Base-by-base conservation (phyloP, 2,329 filamentous ascomycete species). In the Sporothrix brasiliensis region DNA sequence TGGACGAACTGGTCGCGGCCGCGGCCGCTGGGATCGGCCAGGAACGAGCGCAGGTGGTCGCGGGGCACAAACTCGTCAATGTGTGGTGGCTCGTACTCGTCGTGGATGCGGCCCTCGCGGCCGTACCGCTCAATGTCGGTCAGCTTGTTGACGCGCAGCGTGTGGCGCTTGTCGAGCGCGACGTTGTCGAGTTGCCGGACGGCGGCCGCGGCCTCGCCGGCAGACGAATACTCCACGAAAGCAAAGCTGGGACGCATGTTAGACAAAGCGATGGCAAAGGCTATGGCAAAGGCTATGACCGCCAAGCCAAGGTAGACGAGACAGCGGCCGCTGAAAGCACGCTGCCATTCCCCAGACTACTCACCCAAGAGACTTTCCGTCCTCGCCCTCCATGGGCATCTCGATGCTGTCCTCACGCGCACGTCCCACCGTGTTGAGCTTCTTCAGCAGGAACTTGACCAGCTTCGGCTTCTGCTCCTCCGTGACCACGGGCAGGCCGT, bases 41-140 rank as follows among this genome's bases (percentile, higher is more conserved):
- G 85, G 90, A 93, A 99, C 80, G 92, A 98, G 79, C 94, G 89
- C 77, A 98, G 84, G 80, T 99, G 95, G 82, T 98, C 94, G 85
- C 94, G 93, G 82, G 97, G 91, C 77, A 88, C 84, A 81, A 98
- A 99, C 11, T 91, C 88, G 75, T 94, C 90, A 75, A 97, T 91
- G 76, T 90, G 83, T 68, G 95, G 95, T 66, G 91, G 84, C 72
- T 88, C 87, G 83, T 97, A 99, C 76, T 94, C 90, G 78, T 99
- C 95, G 75, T 97, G 92, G 77, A 99, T 88, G 75, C 93, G 90
- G 75, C 95, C 95, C 83, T 98, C 95, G 73, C 93, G 89, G 74
- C 95, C 95, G 80, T 92, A 99, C 75, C 95, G 91, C 80, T 99
- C 95, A 78, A 99, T 94, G 79, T 99, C 95, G 77, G 94, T 97